Base-by-base conservation (phyloP, 805 yeast species). In the Candida boleticola region DNA sequence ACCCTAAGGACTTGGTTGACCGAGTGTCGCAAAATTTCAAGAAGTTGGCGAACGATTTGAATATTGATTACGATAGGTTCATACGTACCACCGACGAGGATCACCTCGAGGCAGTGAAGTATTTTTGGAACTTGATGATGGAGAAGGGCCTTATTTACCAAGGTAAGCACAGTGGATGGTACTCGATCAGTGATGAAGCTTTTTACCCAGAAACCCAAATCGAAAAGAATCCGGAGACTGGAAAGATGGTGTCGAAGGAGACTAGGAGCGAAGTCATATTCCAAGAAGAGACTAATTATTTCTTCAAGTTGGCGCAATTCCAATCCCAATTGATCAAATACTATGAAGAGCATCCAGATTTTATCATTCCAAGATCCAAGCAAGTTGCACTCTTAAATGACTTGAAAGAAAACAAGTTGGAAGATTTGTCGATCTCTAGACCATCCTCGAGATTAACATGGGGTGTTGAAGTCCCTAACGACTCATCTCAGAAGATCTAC, bases 101-200 rank as follows among this genome's bases (percentile, higher is more conserved):
- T 53, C 98, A 93, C 61, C 45, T 74, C 1, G 63, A 48, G 1
- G 79, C 87, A 3, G 96, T 89, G 1, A 66, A 69, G 26, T 60
- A 69, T 23, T 74, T 93, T 47, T 93, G 99, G 98, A 60, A 71
- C 1, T 47, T 65, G 1, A 76, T 93, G 47, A 45, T 61, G 34
- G 64, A 74, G 0, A 79, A 75, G 35, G 92, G 87, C 0, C 77
- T 66, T 50, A 85, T 93, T 1, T 89, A 89, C 58, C 77, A 83
- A 57, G 97, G 96, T 5, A 68, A 75, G 23, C 99, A 93, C 59
- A 63, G 77, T 37, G 99, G 99, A 1, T 93, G 98, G 98, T 93
- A 93, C 58, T 87, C 95, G 5, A 70, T 92, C 5, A 84, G 95
- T 37, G 99, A 93, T 57, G 99, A 93, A 63, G 85, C 97, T 1